Evolutionary conservation across 1,139 yeast genomes (phyloP).

Genomic region (Hyphopichia pseudoburtonii): DNA sequence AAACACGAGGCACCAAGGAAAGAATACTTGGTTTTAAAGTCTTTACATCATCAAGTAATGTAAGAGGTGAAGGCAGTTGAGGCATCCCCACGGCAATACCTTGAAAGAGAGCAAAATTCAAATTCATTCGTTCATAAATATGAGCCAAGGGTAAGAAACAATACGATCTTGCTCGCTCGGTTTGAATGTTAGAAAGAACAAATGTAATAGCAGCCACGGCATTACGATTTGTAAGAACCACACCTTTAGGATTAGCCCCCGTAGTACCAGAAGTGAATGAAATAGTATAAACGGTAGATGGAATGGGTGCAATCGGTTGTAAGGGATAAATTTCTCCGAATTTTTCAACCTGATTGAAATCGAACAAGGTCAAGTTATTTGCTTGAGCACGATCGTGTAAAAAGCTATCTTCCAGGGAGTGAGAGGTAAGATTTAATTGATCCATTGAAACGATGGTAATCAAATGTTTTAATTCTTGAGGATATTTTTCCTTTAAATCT

Average conservation of each 20-base stretch:
- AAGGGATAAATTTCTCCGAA: constrained; percentile 22
- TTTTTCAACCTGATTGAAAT: constrained; percentile 22
- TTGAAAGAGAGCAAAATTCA: constrained; percentile 20
- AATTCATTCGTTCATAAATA: constrained; percentile 53
- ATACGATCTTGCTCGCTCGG: constrained; percentile 13
- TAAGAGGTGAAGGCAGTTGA: constrained; percentile 34
- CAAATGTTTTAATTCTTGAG: constrained; percentile 17
- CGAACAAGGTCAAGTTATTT: constrained; percentile 22
- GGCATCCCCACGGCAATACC: constrained; percentile 44
- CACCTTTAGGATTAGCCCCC: constrained; percentile 40
- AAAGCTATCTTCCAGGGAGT: constrained; percentile 6
- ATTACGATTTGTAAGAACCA: constrained; percentile 30
- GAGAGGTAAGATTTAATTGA: constrained; percentile 25
- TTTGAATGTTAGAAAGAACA: constrained; percentile 11
- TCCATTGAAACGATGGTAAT: constrained; percentile 51
- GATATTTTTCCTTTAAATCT: constrained; percentile 28
- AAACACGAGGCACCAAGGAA: constrained; percentile 40
- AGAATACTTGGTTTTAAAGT: constrained; percentile 34
- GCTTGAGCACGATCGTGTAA: constrained; percentile 22
- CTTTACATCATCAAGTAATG: constrained; percentile 39
- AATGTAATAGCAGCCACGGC: constrained; percentile 28
- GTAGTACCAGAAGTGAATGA: constrained; percentile 41
- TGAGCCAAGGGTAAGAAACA: constrained; percentile 70
- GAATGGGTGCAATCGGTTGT: constrained; percentile 19
- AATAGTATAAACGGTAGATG: constrained; percentile 23